Base-by-base conservation (phyloP, 495 filamentous ascomycete species). In the Cudoniella acicularis region DNA sequence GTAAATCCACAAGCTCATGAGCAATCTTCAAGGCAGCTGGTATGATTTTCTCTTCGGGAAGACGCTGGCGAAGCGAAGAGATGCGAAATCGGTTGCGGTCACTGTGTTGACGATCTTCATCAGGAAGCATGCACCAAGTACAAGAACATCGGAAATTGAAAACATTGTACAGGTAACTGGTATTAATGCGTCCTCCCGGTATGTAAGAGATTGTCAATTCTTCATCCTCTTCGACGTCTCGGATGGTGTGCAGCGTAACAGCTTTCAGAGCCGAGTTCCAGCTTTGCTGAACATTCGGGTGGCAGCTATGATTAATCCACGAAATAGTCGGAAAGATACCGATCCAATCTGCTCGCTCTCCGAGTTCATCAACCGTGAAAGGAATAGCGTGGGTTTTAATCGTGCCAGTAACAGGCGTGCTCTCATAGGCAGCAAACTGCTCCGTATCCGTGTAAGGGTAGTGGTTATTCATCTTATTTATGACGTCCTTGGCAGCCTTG, bases 191-290 rank as follows among this genome's bases (percentile, higher is more conserved):
- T 10, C 9, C 21, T 23, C 25, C 48, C 2, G 48, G 48, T 10
- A 25, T n/a, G 48, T 50, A 50, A 2, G 48, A 50, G 48, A 50
- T 50, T 23, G 48, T 50, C 2, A 50, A 8, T n/a, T 50, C 48
- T 25, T 50, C 48, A 20, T 50, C 22, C 8, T 24, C 48, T 23
- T 10, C 21, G 48, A 50, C 25, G n/a, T 50, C 48, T 23, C 21
- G 20, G 22, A 50, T 3, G 8, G 48, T 21, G 22, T 50, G 23
- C 6, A 50, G 3, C 2, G 23, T 23, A 25, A 50, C 21, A 3
- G 6, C 4, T 24, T 25, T 26, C 18, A 23, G 48, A 2, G 3
- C 20, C 3, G 21, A 3, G 48, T 50, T 26, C 21, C 23, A 50
- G 8, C 18, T 24, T 25, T 50, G 48, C 10, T 24, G 48, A 24